These are phyloP conservation scores for Grammothele lineata DNA, from an alignment of 768 basidiomycete species.

Conservation along the genomic window DNA sequence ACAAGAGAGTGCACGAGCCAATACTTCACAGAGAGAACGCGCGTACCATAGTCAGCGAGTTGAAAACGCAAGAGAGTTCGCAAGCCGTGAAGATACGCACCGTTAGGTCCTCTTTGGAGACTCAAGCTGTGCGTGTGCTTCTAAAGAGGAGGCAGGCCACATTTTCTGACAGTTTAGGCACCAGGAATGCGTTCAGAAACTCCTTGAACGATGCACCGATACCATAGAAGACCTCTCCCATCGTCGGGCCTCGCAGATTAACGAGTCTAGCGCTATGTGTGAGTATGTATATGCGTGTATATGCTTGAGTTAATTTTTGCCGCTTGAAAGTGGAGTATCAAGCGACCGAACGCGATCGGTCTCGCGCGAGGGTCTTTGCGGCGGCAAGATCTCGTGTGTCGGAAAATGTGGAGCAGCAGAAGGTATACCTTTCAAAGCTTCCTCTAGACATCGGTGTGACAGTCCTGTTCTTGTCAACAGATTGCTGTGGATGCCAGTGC, in stretches of 20 bases:
- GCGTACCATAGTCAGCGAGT: constrained; percentile 15
- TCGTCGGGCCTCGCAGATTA: constrained; percentile 27
- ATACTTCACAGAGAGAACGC: constrained; percentile 27
- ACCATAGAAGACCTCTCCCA: constrained; percentile 31
- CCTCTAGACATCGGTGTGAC: too few species aligned
- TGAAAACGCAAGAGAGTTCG: constrained; percentile 20
- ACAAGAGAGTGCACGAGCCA: neutral
- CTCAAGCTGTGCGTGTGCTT: too few species aligned
- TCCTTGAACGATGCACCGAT: constrained; percentile 5
- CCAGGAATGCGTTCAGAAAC: constrained; percentile 17
- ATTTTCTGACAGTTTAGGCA: too few species aligned
- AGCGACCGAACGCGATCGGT: constrained; percentile 27
- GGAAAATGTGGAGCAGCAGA: constrained; percentile 36
- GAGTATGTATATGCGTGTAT: too few species aligned
- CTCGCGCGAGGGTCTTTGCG: constrained; percentile 31
- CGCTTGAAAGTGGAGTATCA: constrained; percentile 30
- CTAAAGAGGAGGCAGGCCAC: too few species aligned
- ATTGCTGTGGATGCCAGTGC: constrained; percentile 35
- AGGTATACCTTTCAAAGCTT: constrained; percentile 28
- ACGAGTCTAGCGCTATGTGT: constrained; percentile 32
- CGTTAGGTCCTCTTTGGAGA: too few species aligned
- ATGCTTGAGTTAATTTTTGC: too few species aligned
- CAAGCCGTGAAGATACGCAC: constrained; percentile 9
- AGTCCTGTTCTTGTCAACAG: too few species aligned
- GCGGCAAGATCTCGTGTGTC: constrained; percentile 31